These are phyloP conservation scores for Barnettozyma siamensis DNA, from an alignment of 805 yeast genomes.

Conservation along the genomic window DNA sequence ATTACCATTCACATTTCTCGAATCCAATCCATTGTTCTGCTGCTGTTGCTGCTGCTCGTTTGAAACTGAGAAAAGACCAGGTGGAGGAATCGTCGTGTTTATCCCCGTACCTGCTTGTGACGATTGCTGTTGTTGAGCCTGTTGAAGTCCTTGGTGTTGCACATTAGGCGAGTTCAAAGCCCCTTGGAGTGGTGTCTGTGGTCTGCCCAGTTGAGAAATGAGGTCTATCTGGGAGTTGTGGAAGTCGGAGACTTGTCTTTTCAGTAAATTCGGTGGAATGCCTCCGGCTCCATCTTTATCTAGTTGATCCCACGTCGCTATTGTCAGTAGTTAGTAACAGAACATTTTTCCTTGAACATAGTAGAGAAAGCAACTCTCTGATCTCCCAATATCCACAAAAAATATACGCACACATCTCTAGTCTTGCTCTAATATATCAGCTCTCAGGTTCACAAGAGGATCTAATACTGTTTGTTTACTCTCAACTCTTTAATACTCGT, in stretches of 20 bases:
- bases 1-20: no score
- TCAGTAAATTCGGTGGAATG: slow-evolving; percentile 1
- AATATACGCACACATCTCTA: no score
- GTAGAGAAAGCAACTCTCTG: no score
- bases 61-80: slow-evolving; percentile 6
- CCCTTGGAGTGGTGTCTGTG: slow-evolving; percentile 14
- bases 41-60: slow-evolving; percentile 2
- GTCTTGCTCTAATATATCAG: no score
- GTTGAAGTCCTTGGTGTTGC: slow-evolving; percentile 5
- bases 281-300: slow-evolving; percentile 7
- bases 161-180: slow-evolving; percentile 11
- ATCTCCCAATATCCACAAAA: no score
- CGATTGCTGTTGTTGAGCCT: background rate
- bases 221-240: slow-evolving; percentile 7
- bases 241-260: slow-evolving; percentile 7
- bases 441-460: no score
- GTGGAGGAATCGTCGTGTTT: slow-evolving; percentile 4
- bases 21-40: no score
- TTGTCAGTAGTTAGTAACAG: slow-evolving; percentile 5
- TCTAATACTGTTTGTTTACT: background rate
- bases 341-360: no score
- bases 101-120: no score
- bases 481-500: background rate
- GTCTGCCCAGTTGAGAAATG: slow-evolving; percentile 9
- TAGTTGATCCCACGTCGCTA: slow-evolving; percentile 13